Evolutionary conservation across 441 rosid species (phyloP).

Genomic region (Adansonia gregorii): DNA sequence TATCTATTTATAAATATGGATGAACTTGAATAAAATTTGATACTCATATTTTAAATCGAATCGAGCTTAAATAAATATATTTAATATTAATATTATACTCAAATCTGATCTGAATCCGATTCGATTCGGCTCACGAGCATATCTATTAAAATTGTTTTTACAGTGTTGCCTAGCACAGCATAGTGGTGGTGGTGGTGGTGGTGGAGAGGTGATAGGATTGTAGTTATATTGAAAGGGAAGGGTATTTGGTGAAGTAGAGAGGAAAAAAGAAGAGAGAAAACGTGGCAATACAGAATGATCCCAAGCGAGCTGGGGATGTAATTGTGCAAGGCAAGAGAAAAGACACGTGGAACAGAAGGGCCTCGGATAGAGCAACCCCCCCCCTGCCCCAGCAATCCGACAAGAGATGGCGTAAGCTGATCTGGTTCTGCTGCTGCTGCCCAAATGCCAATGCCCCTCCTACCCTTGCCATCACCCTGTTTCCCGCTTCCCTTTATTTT

Average conservation of each 20-base stretch:
- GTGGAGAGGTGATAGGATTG: not conserved
- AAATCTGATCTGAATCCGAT: too few species aligned
- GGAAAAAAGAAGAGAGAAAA: slow-evolving; percentile 16
- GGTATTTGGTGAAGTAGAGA: not conserved
- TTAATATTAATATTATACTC: too few species aligned
- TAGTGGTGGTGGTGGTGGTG: not conserved
- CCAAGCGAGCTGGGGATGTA: not conserved
- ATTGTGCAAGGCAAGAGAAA: not conserved
- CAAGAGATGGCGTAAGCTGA: slow-evolving; percentile 33
- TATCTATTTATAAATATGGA: too few species aligned
- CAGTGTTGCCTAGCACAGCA: too few species aligned
- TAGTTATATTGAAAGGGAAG: not conserved
- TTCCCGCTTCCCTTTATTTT: slow-evolving; percentile 1
- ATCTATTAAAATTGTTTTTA: too few species aligned
- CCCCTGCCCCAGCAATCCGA: slow-evolving; percentile 26
- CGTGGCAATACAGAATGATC: slow-evolving; percentile 17
- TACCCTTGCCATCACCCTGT: slow-evolving; percentile 6
- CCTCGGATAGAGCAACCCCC: slow-evolving; percentile 9
- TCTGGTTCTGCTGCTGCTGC: slow-evolving; percentile 6
- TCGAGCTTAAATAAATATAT: too few species aligned
- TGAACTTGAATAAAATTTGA: too few species aligned
- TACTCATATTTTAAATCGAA: too few species aligned
- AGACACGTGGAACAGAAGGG: slow-evolving; percentile 31
- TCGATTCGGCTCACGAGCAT: too few species aligned
- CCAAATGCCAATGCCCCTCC: not conserved